Conservation (phyloP, 306 rosid species). For the Mimosa bimucronata region DNA sequence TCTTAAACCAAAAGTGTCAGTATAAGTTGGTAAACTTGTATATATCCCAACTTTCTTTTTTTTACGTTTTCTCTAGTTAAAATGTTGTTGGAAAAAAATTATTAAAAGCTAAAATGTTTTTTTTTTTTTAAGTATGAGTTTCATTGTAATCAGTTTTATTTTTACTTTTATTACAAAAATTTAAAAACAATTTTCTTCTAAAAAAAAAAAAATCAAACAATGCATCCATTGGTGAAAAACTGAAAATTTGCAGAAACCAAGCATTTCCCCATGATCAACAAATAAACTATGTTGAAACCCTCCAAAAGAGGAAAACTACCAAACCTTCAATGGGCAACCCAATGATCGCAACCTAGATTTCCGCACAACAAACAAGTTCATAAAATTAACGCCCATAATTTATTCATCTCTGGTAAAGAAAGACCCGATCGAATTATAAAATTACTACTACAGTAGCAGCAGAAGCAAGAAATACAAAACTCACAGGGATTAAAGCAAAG, state of each 20-base stretch:
- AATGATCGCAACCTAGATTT: slow-evolving; percentile 27
- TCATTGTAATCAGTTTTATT: no score
- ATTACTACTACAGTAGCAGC: background rate
- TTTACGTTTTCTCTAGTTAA: no score
- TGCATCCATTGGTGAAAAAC: no score
- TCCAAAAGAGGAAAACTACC: slow-evolving; percentile 12
- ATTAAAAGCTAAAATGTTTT: no score
- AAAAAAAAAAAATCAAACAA: no score
- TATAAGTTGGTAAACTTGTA: no score
- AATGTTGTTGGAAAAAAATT: no score
- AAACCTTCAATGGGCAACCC: slow-evolving; percentile 26
- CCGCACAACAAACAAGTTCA: slow-evolving; percentile 34
- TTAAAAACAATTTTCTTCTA: background rate
- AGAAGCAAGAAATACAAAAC: background rate
- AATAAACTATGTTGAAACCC: background rate
- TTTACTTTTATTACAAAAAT: no score
- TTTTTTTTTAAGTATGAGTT: no score
- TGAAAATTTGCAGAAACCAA: slow-evolving; percentile 15
- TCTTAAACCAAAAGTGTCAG: no score
- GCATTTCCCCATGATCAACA: slow-evolving; percentile 6
- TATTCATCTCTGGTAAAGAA: background rate
- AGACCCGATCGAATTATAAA: background rate
- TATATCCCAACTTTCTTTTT: no score
- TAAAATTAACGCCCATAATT: slow-evolving; percentile 7
- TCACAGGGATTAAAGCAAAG: slow-evolving; percentile 60